Evolutionary conservation across 495 filamentous ascomycete species (phyloP).

Genomic region (Penicillium arizonense): DNA sequence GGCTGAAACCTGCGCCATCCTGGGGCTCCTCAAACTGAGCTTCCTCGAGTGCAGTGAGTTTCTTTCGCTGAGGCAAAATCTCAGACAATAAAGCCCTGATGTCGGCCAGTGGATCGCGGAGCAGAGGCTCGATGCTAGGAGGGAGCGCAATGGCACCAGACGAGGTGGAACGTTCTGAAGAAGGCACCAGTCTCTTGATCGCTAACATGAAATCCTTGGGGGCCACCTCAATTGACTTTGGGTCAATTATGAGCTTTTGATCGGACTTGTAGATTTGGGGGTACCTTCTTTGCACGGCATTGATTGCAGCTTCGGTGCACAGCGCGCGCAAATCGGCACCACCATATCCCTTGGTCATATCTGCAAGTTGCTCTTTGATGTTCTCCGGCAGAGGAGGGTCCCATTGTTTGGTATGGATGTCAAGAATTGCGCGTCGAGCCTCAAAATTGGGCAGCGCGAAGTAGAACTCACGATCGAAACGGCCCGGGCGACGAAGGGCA

Average conservation of each 20-base stretch:
- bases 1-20: constrained; percentile 75
- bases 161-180: constrained; percentile 82
- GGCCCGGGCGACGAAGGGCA: constrained; percentile 91
- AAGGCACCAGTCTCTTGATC: constrained; percentile 91
- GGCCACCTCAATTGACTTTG: constrained; percentile 74
- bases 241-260: constrained; percentile 86
- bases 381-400: constrained; percentile 66
- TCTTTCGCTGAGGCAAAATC: constrained; percentile 79
- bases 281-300: constrained; percentile 91
- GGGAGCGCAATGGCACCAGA: constrained; percentile 79
- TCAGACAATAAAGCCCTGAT: constrained; percentile 68
- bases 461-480: constrained; percentile 97
- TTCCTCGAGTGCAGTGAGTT: constrained; percentile 85
- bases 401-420: constrained; percentile 96
- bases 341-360: constrained; percentile 91
- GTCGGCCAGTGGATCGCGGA: constrained; percentile 66
- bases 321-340: constrained; percentile 92
- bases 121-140: constrained; percentile 73
- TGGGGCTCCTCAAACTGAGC: constrained; percentile 87
- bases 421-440: constrained; percentile 78
- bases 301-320: constrained; percentile 97
- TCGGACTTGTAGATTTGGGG: constrained; percentile 93
- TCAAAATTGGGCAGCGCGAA: constrained; percentile 85
- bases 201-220: constrained; percentile 97
- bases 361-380: constrained; percentile 83